phyloP scores from a whole-genome alignment of 306 rosid species.

The Pueraria montana region DNA sequence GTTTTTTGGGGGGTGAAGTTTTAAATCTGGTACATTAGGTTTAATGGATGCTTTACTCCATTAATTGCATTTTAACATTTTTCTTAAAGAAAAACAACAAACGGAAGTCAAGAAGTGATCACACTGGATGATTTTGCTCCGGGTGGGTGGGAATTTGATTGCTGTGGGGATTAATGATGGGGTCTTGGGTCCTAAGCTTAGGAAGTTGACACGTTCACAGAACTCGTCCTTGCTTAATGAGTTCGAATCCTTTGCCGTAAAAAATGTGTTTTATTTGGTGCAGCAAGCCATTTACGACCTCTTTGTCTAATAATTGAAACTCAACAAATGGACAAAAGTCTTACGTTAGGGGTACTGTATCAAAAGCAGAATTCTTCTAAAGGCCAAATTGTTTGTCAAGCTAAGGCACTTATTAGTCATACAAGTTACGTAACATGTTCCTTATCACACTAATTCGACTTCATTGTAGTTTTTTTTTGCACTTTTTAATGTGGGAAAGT shows the following conservation, averaged over 20 bases:
- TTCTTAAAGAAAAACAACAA: not conserved
- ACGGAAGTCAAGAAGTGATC: conserved; percentile 9
- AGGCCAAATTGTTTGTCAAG: not conserved
- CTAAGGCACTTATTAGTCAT: not conserved
- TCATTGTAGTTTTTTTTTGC: not conserved
- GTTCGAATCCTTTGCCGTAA: not conserved
- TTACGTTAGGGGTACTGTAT: not conserved
- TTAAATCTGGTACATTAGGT: conserved; percentile 7
- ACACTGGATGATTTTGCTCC: not conserved
- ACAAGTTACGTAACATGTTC: not conserved
- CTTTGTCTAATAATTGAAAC: not conserved
- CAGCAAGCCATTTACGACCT: not conserved
- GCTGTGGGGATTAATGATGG: not conserved
- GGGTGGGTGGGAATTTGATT: conserved; percentile 14
- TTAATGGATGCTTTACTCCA: not conserved
- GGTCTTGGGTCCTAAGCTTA: not conserved
- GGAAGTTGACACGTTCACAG: conserved; percentile 29
- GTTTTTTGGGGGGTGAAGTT: not conserved
- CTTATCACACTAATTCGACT: not conserved
- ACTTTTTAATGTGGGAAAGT: not conserved
- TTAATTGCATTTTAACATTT: conserved; percentile 3
- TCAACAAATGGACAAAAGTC: not conserved
- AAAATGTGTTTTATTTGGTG: not conserved
- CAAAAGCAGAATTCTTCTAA: not conserved
- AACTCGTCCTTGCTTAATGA: not conserved